Evolutionary conservation across 139 green algal genomes (phyloP).

Genomic region (Chlamydomonas schloesseri): DNA sequence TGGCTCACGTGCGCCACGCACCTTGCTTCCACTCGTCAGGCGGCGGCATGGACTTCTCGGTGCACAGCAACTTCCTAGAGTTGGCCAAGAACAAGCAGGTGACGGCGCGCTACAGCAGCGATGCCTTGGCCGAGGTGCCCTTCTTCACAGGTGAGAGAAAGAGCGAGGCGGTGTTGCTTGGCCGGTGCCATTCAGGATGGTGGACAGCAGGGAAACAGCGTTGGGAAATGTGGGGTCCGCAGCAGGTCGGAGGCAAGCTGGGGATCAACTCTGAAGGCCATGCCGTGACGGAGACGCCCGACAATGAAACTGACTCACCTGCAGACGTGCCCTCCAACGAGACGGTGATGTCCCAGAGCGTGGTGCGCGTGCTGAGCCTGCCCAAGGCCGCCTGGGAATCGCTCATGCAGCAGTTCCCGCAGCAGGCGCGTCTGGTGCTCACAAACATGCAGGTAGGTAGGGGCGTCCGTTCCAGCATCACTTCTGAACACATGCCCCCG

Average conservation of each 20-base stretch:
- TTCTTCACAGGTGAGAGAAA: slow-evolving; percentile 72
- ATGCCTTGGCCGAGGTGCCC: slow-evolving; percentile 59
- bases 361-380: slow-evolving; percentile 67
- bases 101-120: neutral
- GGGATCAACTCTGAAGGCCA: no score
- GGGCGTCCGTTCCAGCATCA: no score
- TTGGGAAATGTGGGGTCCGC: no score
- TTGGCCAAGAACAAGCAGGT: slow-evolving; percentile 23
- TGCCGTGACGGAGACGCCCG: no score
- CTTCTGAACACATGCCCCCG: no score
- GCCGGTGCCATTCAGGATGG: no score
- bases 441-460: slow-evolving; percentile 64
- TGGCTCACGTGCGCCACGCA: no score
- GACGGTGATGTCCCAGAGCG: slow-evolving; percentile 25
- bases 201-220: no score
- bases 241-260: no score
- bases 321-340: slow-evolving; percentile 40
- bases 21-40: neutral
- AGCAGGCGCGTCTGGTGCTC: slow-evolving; percentile 65
- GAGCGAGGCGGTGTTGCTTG: no score
- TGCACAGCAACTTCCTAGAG: slow-evolving; percentile 22
- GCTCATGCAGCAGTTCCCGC: slow-evolving; percentile 60
- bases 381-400: slow-evolving; percentile 57
- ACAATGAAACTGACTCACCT: no score
- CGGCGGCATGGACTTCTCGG: neutral